Evolutionary conservation across 768 basidiomycete species (phyloP), one percentile per base, ranked within the genome.

Genomic region (Sarcodon aspratus): DNA sequence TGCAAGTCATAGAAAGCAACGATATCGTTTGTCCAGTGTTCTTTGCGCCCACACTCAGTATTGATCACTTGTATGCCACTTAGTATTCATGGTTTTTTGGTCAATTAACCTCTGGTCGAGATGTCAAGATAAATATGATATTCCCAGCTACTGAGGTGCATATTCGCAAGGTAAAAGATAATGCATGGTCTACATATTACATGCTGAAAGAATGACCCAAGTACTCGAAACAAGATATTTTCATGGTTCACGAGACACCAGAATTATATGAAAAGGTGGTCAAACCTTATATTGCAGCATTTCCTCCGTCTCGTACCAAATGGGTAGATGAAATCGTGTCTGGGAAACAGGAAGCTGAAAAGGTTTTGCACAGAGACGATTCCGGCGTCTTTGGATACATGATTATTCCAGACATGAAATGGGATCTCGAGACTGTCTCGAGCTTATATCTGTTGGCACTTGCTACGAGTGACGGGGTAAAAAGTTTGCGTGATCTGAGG

Each of bases 381-480:
- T 74, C 71, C 10, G 63, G 75, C 0, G 70, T 74, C 6, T 54
- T 51, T 3, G 77, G 76, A 32, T 96, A 86, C 58, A 55, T 95
- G 36, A 80, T 99, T 48, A 66, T 96, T 0, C 95, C 95, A 0
- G 95, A 99, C 65, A 85, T 96, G 79, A 98, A 97, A 68, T 98
- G 95, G 95, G 92, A 98, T 61, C 73, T 80, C 31, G 75, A 69
- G 18, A 86, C 79, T 0, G 54, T 86, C n/a, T 65, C 77, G 0
- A 76, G 88, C 1, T 71, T 99, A 47, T 98, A 99, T 63, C 80
- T 98, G 50, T 69, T 92, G 36, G 90, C 85, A 0, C 74, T 99
- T 50, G 76, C 74, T 0, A 74, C 77, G 33, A 77, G 82, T 48
- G 61, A 73, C 1, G 58, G 67, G 4, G 76, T 98, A 17, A 72